phyloP scores from a whole-genome alignment of 176 grass and related monocot genomes.

The Zoysia japonica region DNA sequence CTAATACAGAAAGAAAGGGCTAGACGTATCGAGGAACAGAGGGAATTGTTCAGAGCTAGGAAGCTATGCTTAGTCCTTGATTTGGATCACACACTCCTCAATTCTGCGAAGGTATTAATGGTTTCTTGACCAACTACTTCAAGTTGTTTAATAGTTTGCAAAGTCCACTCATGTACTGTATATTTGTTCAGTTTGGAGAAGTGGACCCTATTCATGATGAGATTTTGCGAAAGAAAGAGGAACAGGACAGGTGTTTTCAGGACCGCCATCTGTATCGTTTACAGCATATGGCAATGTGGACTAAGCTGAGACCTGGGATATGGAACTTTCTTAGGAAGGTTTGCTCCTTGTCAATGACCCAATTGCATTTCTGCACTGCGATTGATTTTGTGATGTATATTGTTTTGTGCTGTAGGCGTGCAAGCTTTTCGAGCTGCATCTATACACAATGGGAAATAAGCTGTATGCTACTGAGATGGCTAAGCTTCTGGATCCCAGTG shows the following conservation, averaged over 20 bases:
- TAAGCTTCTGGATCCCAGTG: slow-evolving; percentile 85
- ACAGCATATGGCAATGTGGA: slow-evolving; percentile 98
- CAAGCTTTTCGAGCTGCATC: slow-evolving; percentile 85
- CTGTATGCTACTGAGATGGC: slow-evolving; percentile 98
- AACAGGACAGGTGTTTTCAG: slow-evolving; percentile 69
- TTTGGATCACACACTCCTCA: slow-evolving; percentile 96
- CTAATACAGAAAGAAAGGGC: slow-evolving; percentile 96
- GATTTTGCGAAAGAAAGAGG: slow-evolving; percentile 89
- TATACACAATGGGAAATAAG: slow-evolving; percentile 99
- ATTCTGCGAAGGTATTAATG: slow-evolving; percentile 87
- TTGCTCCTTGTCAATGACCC: slow-evolving; percentile 17
- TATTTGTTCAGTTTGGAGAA: slow-evolving; percentile 75
- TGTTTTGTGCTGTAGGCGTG: slow-evolving; percentile 62
- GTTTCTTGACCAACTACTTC: slow-evolving; percentile 15
- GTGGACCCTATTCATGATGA: slow-evolving; percentile 81
- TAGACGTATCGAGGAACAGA: slow-evolving; percentile 83
- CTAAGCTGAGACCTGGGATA: slow-evolving; percentile 92
- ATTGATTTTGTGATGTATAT: slow-evolving; percentile 33
- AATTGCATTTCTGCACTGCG: background rate
- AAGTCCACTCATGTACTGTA: slow-evolving; percentile 18
- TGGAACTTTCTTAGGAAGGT: slow-evolving; percentile 99
- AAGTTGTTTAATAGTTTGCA: slow-evolving; percentile 30
- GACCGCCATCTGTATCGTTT: slow-evolving; percentile 84
- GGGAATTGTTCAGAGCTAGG: slow-evolving; percentile 74
- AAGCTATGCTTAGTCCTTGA: slow-evolving; percentile 98